A percentile compares a stretch with the other conserved stretches of the same genome.
phyloP scores from a whole-genome alignment of 257 asterid genomes.

The Nicotiana otophora region DNA sequence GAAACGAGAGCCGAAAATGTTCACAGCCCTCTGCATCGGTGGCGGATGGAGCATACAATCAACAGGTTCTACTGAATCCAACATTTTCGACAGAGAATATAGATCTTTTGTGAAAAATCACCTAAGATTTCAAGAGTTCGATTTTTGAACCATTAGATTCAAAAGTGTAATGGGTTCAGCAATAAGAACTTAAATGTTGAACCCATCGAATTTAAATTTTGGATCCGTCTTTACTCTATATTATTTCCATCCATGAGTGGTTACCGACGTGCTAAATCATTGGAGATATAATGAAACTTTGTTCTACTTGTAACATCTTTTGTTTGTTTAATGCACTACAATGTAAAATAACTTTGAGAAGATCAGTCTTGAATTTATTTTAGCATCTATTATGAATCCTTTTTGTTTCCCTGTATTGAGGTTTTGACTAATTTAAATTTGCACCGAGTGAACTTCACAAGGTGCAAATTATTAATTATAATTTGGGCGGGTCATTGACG shows the following conservation, averaged over 20 bases:
- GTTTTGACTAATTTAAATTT: no score
- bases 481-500: no score
- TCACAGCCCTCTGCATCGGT: not conserved
- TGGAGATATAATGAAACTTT: not conserved
- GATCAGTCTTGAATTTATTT: no score
- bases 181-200: not conserved
- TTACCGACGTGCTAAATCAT: not conserved
- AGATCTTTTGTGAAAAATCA: not conserved
- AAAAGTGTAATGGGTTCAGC: not conserved
- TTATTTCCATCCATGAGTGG: not conserved
- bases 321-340: not conserved
- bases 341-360: no score
- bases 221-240: not conserved
- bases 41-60: not conserved
- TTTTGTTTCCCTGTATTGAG: no score
- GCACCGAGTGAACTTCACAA: no score
- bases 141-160: not conserved
- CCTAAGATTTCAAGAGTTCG: not conserved
- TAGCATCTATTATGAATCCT: no score
- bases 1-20: not conserved
- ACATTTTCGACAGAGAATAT: not conserved
- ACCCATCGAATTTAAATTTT: not conserved
- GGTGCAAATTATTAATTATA: no score
- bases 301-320: not conserved
- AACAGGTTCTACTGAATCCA: not conserved